Percentiles rank a stretch among this genome's conserved stretches.
These are phyloP conservation scores for Geosmithia morbida DNA, from an alignment of 2,329 filamentous ascomycete species.

Conservation along the genomic window DNA sequence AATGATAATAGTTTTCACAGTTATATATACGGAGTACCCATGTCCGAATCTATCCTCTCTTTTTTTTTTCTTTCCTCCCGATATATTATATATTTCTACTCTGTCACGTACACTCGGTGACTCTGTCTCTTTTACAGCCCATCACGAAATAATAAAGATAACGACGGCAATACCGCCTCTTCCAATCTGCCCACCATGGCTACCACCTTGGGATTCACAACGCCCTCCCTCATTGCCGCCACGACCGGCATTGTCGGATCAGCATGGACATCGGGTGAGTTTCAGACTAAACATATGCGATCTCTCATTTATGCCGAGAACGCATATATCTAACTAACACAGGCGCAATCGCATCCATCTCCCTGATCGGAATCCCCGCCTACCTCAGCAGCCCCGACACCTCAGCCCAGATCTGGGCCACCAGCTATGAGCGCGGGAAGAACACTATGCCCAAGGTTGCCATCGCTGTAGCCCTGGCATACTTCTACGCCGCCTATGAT, in stretches of 20 bases:
- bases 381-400: slow-evolving; percentile 12
- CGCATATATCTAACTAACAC: neutral
- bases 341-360: slow-evolving; percentile 21
- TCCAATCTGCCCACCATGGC: neutral
- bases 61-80: too few species aligned
- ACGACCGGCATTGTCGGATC: slow-evolving; percentile 22
- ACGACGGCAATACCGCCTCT: neutral
- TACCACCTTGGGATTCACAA: slow-evolving; percentile 5
- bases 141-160: neutral
- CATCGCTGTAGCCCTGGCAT: slow-evolving; percentile 14
- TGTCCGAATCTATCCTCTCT: too few species aligned
- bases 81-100: too few species aligned
- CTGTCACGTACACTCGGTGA: too few species aligned
- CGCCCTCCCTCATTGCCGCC: slow-evolving; percentile 16
- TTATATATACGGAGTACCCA: too few species aligned
- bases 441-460: slow-evolving; percentile 21
- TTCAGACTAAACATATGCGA: too few species aligned
- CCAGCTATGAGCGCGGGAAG: slow-evolving; percentile 20
- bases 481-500: slow-evolving; percentile 21
- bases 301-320: too few species aligned
- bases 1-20: too few species aligned
- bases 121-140: too few species aligned
- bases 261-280: slow-evolving; percentile 20
- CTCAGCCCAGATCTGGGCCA: slow-evolving; percentile 19
- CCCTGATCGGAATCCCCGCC: slow-evolving; percentile 18